These are phyloP conservation scores for Bifiguratus adelaidae DNA, from an alignment of 192 early-diverging fungal species.

Conservation along the genomic window DNA sequence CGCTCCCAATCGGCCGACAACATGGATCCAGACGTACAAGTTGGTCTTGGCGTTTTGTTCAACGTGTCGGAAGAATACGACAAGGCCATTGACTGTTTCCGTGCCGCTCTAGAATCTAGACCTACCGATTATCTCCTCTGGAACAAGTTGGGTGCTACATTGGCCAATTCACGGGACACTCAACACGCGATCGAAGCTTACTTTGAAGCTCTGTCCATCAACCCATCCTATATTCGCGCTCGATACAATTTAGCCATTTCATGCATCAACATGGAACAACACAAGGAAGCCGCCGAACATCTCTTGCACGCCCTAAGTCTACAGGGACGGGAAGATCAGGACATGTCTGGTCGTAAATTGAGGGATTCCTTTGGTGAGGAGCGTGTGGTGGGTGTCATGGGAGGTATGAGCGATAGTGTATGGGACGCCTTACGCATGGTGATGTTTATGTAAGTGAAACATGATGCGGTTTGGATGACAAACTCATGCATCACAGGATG, in stretches of 20 bases:
- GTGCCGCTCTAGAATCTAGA: constrained; percentile 71
- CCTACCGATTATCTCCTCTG: constrained; percentile 92
- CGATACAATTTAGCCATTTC: constrained; percentile 93
- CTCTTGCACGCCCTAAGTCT: constrained; percentile 77
- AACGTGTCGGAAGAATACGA: constrained; percentile 87
- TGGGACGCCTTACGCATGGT: constrained; percentile 78
- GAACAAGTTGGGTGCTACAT: constrained; percentile 96
- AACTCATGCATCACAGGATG: constrained; percentile 48
- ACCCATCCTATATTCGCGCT: constrained; percentile 90
- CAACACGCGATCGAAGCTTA: constrained; percentile 85
- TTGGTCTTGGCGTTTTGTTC: constrained; percentile 90
- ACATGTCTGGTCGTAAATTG: constrained; percentile 15
- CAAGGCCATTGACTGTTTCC: constrained; percentile 97
- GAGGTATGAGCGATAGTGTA: constrained; percentile 60
- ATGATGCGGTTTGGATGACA: not conserved
- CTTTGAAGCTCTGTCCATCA: constrained; percentile 86
- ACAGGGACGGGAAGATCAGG: constrained; percentile 52
- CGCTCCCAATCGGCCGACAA: constrained; percentile 45
- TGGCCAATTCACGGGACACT: constrained; percentile 79
- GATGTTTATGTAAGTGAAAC: constrained; percentile 26
- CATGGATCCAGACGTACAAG: constrained; percentile 86
- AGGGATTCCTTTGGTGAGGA: constrained; percentile 14
- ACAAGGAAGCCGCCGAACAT: constrained; percentile 87
- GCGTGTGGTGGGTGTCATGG: constrained; percentile 22
- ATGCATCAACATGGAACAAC: constrained; percentile 81